A percentile compares a stretch with the other conserved stretches of the same genome.
These are phyloP conservation scores for Hygrocybe coccinea DNA, from an alignment of 768 basidiomycete species.

Conservation along the genomic window DNA sequence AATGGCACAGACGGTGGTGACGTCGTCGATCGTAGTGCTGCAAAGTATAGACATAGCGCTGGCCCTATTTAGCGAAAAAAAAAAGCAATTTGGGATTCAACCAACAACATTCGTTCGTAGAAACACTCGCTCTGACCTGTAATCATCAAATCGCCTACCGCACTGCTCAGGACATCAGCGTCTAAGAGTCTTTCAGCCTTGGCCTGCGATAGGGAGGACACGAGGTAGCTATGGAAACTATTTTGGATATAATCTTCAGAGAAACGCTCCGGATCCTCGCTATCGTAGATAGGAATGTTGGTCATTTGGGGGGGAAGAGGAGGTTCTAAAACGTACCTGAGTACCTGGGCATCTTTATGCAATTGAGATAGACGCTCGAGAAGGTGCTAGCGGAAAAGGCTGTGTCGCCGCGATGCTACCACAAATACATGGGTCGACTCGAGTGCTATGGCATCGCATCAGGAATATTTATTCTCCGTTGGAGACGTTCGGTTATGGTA, in stretches of 20 bases:
- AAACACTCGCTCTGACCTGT: constrained; percentile 42
- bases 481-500: too few species aligned
- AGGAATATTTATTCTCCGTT: too few species aligned
- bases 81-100: too few species aligned
- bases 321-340: too few species aligned
- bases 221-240: constrained; percentile 78
- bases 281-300: neutral
- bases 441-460: too few species aligned
- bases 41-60: constrained; percentile 80
- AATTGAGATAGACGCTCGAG: too few species aligned
- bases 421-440: too few species aligned
- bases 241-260: constrained; percentile 67
- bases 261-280: constrained; percentile 24
- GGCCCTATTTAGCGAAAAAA: constrained; percentile 60
- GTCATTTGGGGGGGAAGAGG: too few species aligned
- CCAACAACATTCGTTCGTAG: neutral
- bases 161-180: constrained; percentile 66
- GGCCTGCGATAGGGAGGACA: constrained; percentile 71
- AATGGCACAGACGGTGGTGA: constrained; percentile 77
- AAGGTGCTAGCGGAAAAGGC: too few species aligned
- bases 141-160: constrained; percentile 82
- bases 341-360: too few species aligned
- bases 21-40: constrained; percentile 70
- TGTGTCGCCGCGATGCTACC: too few species aligned
- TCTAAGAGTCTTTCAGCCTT: constrained; percentile 72